Evolutionary conservation across 352 stramenopile species (phyloP).

Genomic region (Pythium dissotocum): DNA sequence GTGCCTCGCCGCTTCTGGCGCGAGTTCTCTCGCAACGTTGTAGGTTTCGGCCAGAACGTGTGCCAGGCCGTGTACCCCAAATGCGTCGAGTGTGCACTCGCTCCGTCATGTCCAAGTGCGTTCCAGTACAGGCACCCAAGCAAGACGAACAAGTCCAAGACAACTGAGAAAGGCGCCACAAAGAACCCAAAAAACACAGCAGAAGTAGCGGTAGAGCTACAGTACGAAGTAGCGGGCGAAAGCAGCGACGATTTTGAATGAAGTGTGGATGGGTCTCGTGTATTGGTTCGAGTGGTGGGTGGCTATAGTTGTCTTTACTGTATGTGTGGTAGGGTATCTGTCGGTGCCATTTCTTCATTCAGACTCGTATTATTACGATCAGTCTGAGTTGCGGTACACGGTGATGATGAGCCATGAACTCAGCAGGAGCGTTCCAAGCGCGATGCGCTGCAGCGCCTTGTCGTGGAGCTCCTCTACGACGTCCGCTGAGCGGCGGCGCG

Average conservation of each 20-base stretch:
- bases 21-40: constrained; percentile 58
- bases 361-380: constrained; percentile 3
- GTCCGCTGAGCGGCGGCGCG: constrained; percentile 32
- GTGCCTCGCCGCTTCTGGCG: constrained; percentile 59
- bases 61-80: constrained; percentile 58
- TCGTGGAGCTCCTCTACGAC: constrained; percentile 43
- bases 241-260: constrained; percentile 10
- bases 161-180: constrained; percentile 7
- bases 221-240: neutral
- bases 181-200: neutral
- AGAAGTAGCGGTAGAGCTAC: neutral
- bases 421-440: constrained; percentile 33
- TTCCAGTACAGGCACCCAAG: constrained; percentile 23
- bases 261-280: neutral
- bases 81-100: constrained; percentile 57
- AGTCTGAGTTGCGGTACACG: constrained; percentile 31
- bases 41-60: constrained; percentile 74
- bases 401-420: constrained; percentile 39
- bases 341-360: no score
- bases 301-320: constrained; percentile 10
- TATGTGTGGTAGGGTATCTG: neutral
- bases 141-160: constrained; percentile 12
- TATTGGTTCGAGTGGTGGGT: neutral
- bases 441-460: constrained; percentile 36
- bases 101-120: constrained; percentile 54